A percentile compares a stretch with the other conserved stretches of the same genome.
Evolutionary conservation across 805 yeast genomes (phyloP).

Genomic region (Kazachstania viticola): DNA sequence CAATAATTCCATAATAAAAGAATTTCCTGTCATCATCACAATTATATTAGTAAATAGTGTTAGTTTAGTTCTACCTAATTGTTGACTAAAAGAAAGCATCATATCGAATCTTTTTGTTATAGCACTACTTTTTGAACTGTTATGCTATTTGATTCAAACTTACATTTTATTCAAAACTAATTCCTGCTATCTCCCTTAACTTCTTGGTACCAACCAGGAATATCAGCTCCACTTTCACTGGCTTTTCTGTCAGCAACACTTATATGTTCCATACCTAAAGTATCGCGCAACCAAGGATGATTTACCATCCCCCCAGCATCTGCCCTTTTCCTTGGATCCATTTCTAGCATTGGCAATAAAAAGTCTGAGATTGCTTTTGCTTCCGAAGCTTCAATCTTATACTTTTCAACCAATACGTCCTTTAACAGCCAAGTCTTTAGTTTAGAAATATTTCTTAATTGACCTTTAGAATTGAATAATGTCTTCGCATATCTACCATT

Average conservation of each 20-base stretch:
- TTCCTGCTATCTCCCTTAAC: constrained; percentile 33
- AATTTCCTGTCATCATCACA: too few relatives aligned
- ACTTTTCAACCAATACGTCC: constrained; percentile 76
- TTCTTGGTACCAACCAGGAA: constrained; percentile 83
- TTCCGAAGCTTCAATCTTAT: constrained; percentile 55
- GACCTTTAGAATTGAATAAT: constrained; percentile 56
- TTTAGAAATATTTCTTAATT: constrained; percentile 65
- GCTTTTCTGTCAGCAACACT: constrained; percentile 54
- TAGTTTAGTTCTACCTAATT: neutral
- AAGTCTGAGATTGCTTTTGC: constrained; percentile 69
- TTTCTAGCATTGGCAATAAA: constrained; percentile 66
- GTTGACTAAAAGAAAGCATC: neutral
- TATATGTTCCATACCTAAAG: constrained; percentile 62
- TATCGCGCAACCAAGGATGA: constrained; percentile 74
- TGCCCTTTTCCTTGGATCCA: constrained; percentile 72
- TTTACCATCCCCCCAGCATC: constrained; percentile 95
- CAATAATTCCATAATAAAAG: too few relatives aligned
- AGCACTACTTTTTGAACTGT: neutral
- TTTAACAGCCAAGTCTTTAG: constrained; percentile 83
- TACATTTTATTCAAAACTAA: too few relatives aligned
- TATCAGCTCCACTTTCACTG: constrained; percentile 76
- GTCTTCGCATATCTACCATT: constrained; percentile 51
- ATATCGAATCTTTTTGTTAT: neutral
- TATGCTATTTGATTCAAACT: too few relatives aligned
- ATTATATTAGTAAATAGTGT: too few relatives aligned